These are phyloP conservation scores for Fraxinus dipetala DNA, from an alignment of 305 asterid species.

Conservation along the genomic window DNA sequence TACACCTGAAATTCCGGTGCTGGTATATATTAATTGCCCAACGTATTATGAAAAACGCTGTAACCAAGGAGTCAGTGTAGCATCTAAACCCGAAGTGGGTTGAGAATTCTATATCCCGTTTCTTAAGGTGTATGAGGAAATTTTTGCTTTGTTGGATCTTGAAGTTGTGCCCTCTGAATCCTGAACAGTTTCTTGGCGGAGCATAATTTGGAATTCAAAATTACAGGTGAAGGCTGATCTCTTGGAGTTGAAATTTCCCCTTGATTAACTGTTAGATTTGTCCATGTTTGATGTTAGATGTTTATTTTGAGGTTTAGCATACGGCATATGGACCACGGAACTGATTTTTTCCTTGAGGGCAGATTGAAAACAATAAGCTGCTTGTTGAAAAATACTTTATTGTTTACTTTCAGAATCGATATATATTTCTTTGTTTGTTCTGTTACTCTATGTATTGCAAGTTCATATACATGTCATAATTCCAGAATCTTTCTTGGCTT, in stretches of 20 bases:
- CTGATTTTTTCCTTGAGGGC: not conserved
- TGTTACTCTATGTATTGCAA: not conserved
- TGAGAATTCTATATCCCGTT: not conserved
- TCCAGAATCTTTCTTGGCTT: not conserved
- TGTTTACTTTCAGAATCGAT: not conserved
- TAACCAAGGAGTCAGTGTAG: not conserved
- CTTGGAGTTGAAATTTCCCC: not conserved
- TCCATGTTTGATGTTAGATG: not conserved
- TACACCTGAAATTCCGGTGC: not conserved
- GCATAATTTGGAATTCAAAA: not conserved
- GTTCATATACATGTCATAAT: not conserved
- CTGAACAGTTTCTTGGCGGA: not conserved
- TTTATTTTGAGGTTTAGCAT: not conserved
- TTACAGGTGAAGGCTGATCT: not conserved
- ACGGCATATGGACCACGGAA: not conserved
- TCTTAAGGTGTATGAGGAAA: not conserved
- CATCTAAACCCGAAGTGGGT: not conserved
- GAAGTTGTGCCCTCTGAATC: not conserved
- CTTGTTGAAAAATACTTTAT: not conserved
- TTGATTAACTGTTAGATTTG: not conserved
- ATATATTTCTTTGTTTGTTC: not conserved
- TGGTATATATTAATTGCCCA: slow-evolving; percentile 16
- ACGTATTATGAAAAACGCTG: not conserved
- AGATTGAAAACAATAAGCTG: not conserved
- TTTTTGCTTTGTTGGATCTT: not conserved